A percentile compares a stretch with the other conserved stretches of the same genome.
Conservation (phyloP, 2,329 filamentous ascomycete genomes). For the Colletotrichum liaoningense region DNA sequence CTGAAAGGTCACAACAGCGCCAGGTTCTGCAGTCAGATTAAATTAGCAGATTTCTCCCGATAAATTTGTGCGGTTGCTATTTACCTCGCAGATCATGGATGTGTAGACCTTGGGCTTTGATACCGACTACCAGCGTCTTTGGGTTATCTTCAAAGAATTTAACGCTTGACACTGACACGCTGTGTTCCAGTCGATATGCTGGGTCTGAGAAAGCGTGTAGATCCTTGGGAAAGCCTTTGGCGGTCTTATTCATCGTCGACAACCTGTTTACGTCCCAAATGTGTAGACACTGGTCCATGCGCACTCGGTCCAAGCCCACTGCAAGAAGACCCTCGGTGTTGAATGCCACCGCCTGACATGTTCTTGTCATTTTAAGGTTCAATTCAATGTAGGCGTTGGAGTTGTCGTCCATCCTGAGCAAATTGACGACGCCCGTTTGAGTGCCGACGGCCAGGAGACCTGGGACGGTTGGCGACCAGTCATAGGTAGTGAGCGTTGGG, state of each 20-base stretch:
- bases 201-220: conserved; percentile 66
- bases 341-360: conserved; percentile 85
- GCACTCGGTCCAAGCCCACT: conserved; percentile 82
- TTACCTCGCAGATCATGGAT: conserved; percentile 83
- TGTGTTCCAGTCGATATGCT: conserved; percentile 69
- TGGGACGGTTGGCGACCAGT: conserved; percentile 72
- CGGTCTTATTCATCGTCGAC: conserved; percentile 58
- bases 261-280: conserved; percentile 82
- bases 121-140: conserved; percentile 79
- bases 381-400: conserved; percentile 74
- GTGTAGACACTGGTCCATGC: conserved; percentile 85
- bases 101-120: conserved; percentile 79
- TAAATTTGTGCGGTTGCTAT: background rate
- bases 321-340: conserved; percentile 78
- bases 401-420: conserved; percentile 78
- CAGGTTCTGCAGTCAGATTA: conserved; percentile 55
- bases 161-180: conserved; percentile 83
- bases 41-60: conserved; percentile 35
- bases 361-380: conserved; percentile 78
- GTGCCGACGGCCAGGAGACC: conserved; percentile 81
- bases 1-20: conserved; percentile 67
- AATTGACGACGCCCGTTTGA: conserved; percentile 78
- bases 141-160: conserved; percentile 85
- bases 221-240: conserved; percentile 62
- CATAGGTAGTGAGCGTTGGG: conserved; percentile 72